phyloP scores from a whole-genome alignment of 148 eudicot genomes.

The Vaccinium darrowii region DNA sequence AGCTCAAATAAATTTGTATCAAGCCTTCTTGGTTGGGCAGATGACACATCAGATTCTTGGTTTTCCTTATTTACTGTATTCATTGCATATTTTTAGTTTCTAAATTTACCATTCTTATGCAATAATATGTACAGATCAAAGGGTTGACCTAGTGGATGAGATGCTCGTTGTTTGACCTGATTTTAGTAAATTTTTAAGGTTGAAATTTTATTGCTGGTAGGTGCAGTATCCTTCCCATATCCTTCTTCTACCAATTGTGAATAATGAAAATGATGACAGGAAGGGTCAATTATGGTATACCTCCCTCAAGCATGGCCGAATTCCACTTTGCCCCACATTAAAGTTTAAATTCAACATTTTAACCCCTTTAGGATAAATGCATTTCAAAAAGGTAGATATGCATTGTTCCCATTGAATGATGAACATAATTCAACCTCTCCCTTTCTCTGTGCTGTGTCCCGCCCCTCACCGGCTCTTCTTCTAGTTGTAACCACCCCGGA shows the following conservation, averaged over 20 bases:
- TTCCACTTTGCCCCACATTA: not conserved
- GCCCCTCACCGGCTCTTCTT: not conserved
- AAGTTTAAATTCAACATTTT: not conserved
- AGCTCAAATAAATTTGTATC: not conserved
- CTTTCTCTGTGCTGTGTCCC: not conserved
- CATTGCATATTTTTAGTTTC: not conserved
- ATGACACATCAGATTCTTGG: not conserved
- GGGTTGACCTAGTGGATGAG: not conserved
- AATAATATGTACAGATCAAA: not conserved
- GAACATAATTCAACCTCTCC: not conserved
- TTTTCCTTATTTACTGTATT: not conserved
- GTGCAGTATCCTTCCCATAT: not conserved
- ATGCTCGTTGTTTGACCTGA: not conserved
- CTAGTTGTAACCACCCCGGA: not conserved
- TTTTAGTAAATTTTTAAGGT: not conserved
- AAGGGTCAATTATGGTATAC: not conserved
- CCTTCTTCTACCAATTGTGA: not conserved
- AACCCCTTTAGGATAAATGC: not conserved
- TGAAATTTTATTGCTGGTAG: not conserved
- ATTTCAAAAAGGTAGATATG: not conserved
- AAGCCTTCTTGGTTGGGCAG: not conserved
- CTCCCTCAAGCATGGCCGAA: not conserved
- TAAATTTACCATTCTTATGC: not conserved
- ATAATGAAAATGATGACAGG: not conserved
- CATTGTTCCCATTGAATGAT: not conserved